A percentile compares a stretch with the other conserved stretches of the same genome.
Evolutionary conservation across 805 yeast species (phyloP).

Genomic region (Tetrapisispora phaffii): DNA sequence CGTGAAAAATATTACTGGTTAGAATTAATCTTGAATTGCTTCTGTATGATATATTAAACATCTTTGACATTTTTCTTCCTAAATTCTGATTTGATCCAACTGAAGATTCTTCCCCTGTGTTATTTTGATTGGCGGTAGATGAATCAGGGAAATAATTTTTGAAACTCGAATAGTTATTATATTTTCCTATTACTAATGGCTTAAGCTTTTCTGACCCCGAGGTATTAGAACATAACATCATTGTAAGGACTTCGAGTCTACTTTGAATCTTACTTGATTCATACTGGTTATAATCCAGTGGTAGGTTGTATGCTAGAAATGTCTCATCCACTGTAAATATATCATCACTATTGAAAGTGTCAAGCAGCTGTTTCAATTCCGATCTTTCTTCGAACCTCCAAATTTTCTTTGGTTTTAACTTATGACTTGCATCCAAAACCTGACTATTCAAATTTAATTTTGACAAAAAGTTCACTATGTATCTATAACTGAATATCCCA

Average conservation of each 20-base stretch:
- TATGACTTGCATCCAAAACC: constrained; percentile 35
- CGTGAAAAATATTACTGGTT: constrained; percentile 52
- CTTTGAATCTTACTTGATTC: constrained; percentile 32
- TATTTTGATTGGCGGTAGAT: not conserved
- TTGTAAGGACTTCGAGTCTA: constrained; percentile 37
- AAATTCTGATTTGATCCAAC: constrained; percentile 7
- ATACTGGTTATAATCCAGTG: constrained; percentile 46
- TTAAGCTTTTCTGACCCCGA: constrained; percentile 54
- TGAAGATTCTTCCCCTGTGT: not conserved
- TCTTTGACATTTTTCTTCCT: constrained; percentile 39
- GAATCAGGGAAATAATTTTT: constrained; percentile 26
- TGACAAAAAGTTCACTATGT: constrained; percentile 41
- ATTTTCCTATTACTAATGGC: constrained; percentile 52
- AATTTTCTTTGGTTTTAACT: constrained; percentile 38
- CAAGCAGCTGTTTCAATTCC: constrained; percentile 37
- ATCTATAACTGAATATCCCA: constrained; percentile 53
- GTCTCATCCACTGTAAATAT: constrained; percentile 54
- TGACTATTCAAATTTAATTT: constrained; percentile 42
- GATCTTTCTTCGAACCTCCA: constrained; percentile 55
- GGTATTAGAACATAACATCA: constrained; percentile 52
- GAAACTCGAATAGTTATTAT: constrained; percentile 38
- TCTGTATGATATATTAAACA: constrained; percentile 45
- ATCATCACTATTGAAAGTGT: constrained; percentile 40
- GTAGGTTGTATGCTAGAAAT: constrained; percentile 49
- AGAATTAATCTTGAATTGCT: constrained; percentile 54